Evolutionary conservation across 768 basidiomycete genomes (phyloP).

Genomic region (Epithele typhae): DNA sequence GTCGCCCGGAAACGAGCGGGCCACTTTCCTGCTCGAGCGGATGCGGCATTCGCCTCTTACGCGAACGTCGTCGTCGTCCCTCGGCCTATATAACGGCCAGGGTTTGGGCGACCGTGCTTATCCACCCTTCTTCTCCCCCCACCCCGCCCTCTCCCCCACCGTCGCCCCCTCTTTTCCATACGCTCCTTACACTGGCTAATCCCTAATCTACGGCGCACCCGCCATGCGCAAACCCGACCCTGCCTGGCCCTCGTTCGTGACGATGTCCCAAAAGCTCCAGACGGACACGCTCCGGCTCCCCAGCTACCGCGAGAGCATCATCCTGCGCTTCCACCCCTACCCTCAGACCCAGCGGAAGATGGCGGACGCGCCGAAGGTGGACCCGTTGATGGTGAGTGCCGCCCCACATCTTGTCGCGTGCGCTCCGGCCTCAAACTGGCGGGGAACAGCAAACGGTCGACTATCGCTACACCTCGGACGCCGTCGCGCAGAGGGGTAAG

Average conservation of each 20-base stretch:
- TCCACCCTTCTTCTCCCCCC: neutral
- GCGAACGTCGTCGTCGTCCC: neutral
- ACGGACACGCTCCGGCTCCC: slow-evolving; percentile 11
- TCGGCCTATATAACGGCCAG: neutral
- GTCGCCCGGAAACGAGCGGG: neutral
- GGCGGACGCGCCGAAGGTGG: too few species aligned
- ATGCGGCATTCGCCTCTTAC: neutral
- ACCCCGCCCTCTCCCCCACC: neutral
- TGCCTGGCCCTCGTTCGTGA: slow-evolving; percentile 11
- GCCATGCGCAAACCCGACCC: slow-evolving; percentile 6
- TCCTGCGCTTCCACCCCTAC: slow-evolving; percentile 13
- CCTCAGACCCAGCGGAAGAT: slow-evolving; percentile 1
- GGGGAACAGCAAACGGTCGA: slow-evolving; percentile 7
- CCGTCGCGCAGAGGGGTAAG: neutral
- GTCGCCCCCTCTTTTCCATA: neutral
- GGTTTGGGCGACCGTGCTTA: neutral
- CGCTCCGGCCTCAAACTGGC: neutral
- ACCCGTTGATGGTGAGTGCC: slow-evolving; percentile 9
- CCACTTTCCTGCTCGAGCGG: neutral
- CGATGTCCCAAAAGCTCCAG: neutral
- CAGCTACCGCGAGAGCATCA: slow-evolving; percentile 11
- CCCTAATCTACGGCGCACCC: neutral
- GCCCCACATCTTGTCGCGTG: neutral
- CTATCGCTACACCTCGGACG: neutral
- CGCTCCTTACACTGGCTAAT: neutral